phyloP scores from a whole-genome alignment of 1,284 basidiomycete species.

The Hymenochaete sp. region DNA sequence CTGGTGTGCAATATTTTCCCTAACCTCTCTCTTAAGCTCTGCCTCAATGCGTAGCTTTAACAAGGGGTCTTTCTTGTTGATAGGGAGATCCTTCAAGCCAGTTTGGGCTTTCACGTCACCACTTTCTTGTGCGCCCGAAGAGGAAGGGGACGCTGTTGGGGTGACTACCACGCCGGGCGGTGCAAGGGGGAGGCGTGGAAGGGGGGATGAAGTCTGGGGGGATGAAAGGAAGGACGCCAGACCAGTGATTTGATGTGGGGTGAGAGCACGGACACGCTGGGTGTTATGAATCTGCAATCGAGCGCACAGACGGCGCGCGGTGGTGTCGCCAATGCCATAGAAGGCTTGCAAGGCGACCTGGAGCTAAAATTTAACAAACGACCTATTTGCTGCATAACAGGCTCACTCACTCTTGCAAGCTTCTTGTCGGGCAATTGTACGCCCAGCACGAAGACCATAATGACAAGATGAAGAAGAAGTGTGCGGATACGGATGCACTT shows the following conservation, averaged over 20 bases:
- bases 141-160: conserved; percentile 36
- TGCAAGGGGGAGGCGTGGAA: conserved; percentile 58
- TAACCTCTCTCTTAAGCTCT: conserved; percentile 69
- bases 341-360: conserved; percentile 81
- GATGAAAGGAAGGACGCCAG: conserved; percentile 86
- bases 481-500: not conserved
- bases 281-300: conserved; percentile 80
- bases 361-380: conserved; percentile 8
- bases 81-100: not conserved
- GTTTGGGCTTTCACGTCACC: conserved; percentile 19
- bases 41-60: conserved; percentile 72
- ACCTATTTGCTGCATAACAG: not conserved
- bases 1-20: conserved; percentile 86
- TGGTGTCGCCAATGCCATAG: conserved; percentile 73
- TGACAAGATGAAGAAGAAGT: not conserved
- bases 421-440: conserved; percentile 63
- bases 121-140: conserved; percentile 28
- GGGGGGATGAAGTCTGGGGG: conserved; percentile 57
- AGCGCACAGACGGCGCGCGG: conserved; percentile 74
- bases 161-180: conserved; percentile 31
- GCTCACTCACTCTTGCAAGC: conserved; percentile 48
- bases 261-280: conserved; percentile 68
- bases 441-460: conserved; percentile 73
- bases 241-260: conserved; percentile 72
- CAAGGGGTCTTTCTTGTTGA: conserved; percentile 42